phyloP scores from a whole-genome alignment of 2,329 filamentous ascomycete genomes.

The Claviceps cyperi region DNA sequence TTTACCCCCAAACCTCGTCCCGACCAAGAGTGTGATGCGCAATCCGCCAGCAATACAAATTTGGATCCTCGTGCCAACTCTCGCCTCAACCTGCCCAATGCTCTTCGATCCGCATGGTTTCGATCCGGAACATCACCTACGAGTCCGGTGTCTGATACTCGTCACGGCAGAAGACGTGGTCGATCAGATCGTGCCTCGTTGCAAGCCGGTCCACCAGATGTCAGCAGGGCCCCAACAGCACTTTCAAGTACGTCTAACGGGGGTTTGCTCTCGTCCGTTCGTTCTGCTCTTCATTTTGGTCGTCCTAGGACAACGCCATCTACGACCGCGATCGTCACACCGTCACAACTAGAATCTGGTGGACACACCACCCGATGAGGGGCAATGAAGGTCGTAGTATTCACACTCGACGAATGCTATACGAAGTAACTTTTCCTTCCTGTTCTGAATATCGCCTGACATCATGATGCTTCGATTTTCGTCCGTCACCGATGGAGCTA shows the following conservation, averaged over 20 bases:
- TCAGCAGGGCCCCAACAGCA: constrained; percentile 4
- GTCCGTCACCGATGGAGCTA: too few species aligned
- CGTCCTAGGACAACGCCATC: constrained; percentile 8
- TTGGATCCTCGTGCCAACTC: constrained; percentile 24
- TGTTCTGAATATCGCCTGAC: too few species aligned
- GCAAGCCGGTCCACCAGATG: constrained; percentile 5
- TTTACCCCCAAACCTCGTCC: constrained; percentile 84
- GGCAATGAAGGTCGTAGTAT: neutral
- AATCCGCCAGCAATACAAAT: constrained; percentile 9
- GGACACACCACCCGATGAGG: constrained; percentile 12
- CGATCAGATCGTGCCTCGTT: neutral
- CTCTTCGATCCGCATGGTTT: constrained; percentile 26
- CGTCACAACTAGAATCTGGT: constrained; percentile 33
- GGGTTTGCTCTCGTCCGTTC: constrained; percentile 18
- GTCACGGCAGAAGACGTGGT: constrained; percentile 1
- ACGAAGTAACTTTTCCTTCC: too few species aligned
- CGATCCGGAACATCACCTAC: constrained; percentile 7
- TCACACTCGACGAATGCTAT: neutral
- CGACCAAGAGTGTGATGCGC: constrained; percentile 17
- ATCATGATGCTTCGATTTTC: too few species aligned
- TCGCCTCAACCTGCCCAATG: constrained; percentile 34
- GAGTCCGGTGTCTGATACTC: neutral
- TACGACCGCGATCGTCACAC: constrained; percentile 20
- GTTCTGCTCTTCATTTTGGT: constrained; percentile 19
- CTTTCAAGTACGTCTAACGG: constrained; percentile 2